A percentile compares a stretch with the other conserved stretches of the same genome.
Evolutionary conservation across 73 alveolate genomes (phyloP).

Genomic region (Uronychia binucleata): DNA sequence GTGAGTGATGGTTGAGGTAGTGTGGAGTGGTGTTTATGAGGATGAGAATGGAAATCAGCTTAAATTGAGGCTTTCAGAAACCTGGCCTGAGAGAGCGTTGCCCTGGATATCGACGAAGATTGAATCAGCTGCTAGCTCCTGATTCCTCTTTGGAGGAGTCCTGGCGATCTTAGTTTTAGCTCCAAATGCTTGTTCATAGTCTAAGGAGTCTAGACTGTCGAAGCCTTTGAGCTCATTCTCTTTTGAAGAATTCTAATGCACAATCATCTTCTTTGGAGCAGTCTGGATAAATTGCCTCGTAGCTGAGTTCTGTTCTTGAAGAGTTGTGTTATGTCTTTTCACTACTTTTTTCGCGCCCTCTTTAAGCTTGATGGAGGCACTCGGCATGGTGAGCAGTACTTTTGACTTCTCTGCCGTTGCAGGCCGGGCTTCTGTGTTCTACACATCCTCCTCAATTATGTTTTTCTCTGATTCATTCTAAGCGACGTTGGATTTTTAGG

Average conservation of each 20-base stretch:
- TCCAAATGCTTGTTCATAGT: not conserved
- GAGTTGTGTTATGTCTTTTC: no score
- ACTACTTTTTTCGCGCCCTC: no score
- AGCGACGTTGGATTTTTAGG: no score
- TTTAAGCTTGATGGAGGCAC: not conserved
- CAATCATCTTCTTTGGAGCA: not conserved
- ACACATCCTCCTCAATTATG: not conserved
- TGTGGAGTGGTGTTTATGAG: no score
- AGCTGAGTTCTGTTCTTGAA: no score
- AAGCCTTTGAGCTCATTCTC: not conserved
- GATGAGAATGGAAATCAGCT: no score
- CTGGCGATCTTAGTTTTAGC: not conserved
- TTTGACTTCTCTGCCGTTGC: not conserved
- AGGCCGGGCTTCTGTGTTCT: not conserved
- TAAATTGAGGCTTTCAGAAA: no score
- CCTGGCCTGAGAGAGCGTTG: no score
- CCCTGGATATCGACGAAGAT: not conserved
- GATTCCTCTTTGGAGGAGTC: not conserved
- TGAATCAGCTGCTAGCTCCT: not conserved
- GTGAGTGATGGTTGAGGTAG: no score
- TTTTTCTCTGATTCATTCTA: no score
- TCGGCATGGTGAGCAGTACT: not conserved
- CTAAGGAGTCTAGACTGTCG: not conserved
- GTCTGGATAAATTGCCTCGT: no score
- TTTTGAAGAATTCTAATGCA: not conserved